Evolutionary conservation across 305 asterid species (phyloP).

Genomic region (Lippia alba): DNA sequence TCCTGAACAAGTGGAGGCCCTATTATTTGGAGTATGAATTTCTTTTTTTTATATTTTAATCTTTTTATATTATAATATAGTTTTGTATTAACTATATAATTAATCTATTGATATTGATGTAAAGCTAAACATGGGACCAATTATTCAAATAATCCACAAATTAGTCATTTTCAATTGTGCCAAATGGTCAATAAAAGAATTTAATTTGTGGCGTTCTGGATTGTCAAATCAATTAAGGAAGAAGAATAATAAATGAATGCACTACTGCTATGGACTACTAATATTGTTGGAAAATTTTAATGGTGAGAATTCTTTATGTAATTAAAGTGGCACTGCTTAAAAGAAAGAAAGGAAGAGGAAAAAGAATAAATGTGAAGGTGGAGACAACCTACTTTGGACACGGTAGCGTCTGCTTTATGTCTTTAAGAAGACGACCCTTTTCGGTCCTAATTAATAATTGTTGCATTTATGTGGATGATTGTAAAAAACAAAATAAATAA

Average conservation of each 20-base stretch:
- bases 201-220: neutral
- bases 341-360: neutral
- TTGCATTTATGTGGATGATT: slow-evolving; percentile 17
- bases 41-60: too few species aligned
- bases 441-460: slow-evolving; percentile 31
- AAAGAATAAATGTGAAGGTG: neutral
- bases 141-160: too few species aligned
- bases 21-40: neutral
- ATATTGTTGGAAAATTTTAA: slow-evolving; percentile 4
- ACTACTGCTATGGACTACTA: neutral
- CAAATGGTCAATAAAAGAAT: too few species aligned
- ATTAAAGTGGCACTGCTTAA: neutral
- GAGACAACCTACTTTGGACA: slow-evolving; percentile 23
- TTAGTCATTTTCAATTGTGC: too few species aligned
- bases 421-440: neutral
- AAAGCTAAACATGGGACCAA: too few species aligned
- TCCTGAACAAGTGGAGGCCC: neutral
- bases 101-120: too few species aligned
- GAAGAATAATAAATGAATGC: slow-evolving; percentile 6
- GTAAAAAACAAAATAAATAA: too few species aligned
- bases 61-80: too few species aligned
- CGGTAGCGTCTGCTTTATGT: slow-evolving; percentile 31
- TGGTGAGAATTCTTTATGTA: neutral
- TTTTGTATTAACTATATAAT: too few species aligned
- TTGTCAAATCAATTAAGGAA: slow-evolving; percentile 34